Base-by-base conservation (phyloP, 2,329 filamentous ascomycete species). In the Drechslerella stenobrocha region DNA sequence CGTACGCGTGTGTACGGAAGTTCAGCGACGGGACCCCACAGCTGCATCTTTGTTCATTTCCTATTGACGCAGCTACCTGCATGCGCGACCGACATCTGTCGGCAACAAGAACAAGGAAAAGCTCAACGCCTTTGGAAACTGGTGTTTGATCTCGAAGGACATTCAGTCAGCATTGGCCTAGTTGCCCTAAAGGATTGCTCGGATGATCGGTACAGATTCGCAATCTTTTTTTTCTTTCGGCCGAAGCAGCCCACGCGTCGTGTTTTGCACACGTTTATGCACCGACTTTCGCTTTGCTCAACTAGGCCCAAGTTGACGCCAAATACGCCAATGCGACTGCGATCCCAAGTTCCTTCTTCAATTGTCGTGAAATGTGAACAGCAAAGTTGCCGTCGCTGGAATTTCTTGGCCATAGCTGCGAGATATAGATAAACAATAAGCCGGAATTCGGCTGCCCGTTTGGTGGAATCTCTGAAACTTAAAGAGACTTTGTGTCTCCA, bases 11-110 rank as follows among this genome's bases (percentile, higher is more conserved):
- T 18, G 24, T 42, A 44, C 32, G 20, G 37, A 30, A 9, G 13
- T n/a, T n/a, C n/a, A n/a, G n/a, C n/a, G n/a, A 23, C 24, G 32
- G 48, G 22, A 46, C 13, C 3, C 22, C 45, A 51, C 55, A 67
- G 63, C 20, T 67, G 63, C 63, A 60, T 37, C 42, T 67, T 67
- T 67, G 63, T 55, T 59, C 45, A 51, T 55, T 60, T 60, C 40
- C 30, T 67, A 55, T 60, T 42, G 37, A 42, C 8, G 8, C 13
- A 20, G 8, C 8, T 18, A 42, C 15, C 34, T 37, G 37, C 55
- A 53, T 67, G 63, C 55, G 60, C 60, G 55, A 50, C n/a, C n/a
- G 45, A 56, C 5, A 28, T 32, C 28, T 42, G 37, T 59, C 26
- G 34, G 55, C 61, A n/a, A 51, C 47, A 59, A 52, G 22, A n/a